Conservation (phyloP, 2,329 filamentous ascomycete genomes). For the Alternaria gaisen region DNA sequence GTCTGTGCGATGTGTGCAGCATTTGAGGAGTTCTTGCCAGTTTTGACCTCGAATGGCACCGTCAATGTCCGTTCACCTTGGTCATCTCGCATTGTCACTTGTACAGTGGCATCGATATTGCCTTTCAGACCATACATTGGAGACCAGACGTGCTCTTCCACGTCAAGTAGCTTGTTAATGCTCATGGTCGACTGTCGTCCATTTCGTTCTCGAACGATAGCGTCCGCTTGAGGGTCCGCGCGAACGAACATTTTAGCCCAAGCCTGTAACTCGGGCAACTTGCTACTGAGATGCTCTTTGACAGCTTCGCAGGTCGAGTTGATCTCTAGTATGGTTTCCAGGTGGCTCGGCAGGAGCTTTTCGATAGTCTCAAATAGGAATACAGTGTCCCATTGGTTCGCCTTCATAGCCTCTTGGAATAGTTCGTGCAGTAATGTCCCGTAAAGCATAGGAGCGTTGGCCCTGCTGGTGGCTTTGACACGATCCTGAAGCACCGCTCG, state of each 20-base stretch:
- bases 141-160: conserved; percentile 98
- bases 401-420: conserved; percentile 87
- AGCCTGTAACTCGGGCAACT: conserved; percentile 79
- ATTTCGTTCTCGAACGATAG: conserved; percentile 80
- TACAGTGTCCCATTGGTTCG: conserved; percentile 78
- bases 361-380: conserved; percentile 75
- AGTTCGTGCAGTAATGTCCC: conserved; percentile 94
- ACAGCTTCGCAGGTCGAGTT: conserved; percentile 77
- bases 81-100: conserved; percentile 80
- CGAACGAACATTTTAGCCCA: conserved; percentile 88
- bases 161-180: conserved; percentile 91
- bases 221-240: conserved; percentile 72
- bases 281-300: conserved; percentile 80
- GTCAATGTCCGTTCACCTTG: conserved; percentile 74
- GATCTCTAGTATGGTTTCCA: conserved; percentile 91
- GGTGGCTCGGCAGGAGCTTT: conserved; percentile 74
- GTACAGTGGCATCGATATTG: conserved; percentile 96
- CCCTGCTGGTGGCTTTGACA: conserved; percentile 86
- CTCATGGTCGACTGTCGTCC: conserved; percentile 80
- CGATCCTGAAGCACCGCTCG: conserved; percentile 94
- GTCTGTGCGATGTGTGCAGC: conserved; percentile 91
- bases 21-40: conserved; percentile 80
- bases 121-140: conserved; percentile 97
- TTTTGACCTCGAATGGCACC: conserved; percentile 95
- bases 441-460: conserved; percentile 84